Percentiles rank a stretch among this genome's conserved stretches.
Evolutionary conservation across 352 stramenopile species (phyloP).

Genomic region (Phytopythium litorale): DNA sequence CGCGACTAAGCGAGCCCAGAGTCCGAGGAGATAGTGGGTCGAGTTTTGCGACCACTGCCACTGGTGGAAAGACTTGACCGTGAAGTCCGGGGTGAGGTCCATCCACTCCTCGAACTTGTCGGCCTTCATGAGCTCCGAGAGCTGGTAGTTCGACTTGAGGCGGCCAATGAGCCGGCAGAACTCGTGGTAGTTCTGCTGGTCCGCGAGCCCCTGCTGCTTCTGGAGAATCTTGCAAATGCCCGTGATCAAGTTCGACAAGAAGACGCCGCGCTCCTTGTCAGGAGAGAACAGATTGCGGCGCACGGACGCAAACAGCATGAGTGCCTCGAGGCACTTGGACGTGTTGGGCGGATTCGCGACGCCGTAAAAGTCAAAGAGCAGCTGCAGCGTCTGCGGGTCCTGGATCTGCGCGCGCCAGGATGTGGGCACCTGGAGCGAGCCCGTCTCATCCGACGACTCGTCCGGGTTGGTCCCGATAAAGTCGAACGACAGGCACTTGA

Average conservation of each 20-base stretch:
- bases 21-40: constrained; percentile 96
- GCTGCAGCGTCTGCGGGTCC: constrained; percentile 91
- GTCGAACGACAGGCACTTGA: constrained; percentile 97
- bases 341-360: constrained; percentile 91
- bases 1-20: constrained; percentile 96
- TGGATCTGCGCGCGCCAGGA: constrained; percentile 94
- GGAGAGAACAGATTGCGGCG: constrained; percentile 96
- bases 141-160: constrained; percentile 98
- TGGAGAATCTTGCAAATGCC: constrained; percentile 94
- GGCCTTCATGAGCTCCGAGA: constrained; percentile 96
- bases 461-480: constrained; percentile 99
- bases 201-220: constrained; percentile 95
- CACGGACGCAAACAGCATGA: constrained; percentile 95
- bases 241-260: constrained; percentile 91
- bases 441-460: constrained; percentile 96
- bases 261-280: constrained; percentile 94
- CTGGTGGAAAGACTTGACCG: constrained; percentile 95
- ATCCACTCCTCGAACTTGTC: constrained; percentile 97
- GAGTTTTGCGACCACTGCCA: constrained; percentile 94
- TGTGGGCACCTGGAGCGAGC: constrained; percentile 96
- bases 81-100: constrained; percentile 94
- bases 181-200: constrained; percentile 99
- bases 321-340: constrained; percentile 93
- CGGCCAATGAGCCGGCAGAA: constrained; percentile 97
- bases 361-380: constrained; percentile 97